Base-by-base conservation (phyloP, 352 stramenopile genomes). In the Phytophthora tubulina region DNA sequence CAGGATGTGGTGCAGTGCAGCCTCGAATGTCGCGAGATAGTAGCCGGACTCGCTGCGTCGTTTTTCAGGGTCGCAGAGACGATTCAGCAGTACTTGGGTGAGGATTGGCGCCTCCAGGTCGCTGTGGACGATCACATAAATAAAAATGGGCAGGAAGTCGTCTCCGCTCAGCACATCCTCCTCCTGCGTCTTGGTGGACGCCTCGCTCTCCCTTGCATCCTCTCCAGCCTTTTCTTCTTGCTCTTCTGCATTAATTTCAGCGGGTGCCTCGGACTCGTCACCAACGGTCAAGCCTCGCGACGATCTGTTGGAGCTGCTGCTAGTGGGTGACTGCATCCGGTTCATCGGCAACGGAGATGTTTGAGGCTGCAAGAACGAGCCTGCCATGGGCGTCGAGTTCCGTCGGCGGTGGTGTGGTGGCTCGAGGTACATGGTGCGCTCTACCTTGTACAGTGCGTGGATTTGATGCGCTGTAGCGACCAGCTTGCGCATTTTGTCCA, bases 71-170 rank as follows among this genome's bases (percentile, higher is more conserved):
- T 96, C 89, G 57, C 89, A 94, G 31, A 96, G 80, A 30, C 85
- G 86, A 69, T 95, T 94, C 41, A 96, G 72, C 63, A 95, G 78
- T 53, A 93, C 84, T 68, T 95, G 85, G 15, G 88, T 93, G 63
- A 94, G 81, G 67, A 96, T 93, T 2, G 89, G 89, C 32, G 87
- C 70, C 44, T 82, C 75, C 36, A 96, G 71, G 21, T 93, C 79
- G 65, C 83, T 91, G 72, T 95, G 87, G 38, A 96, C 87, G 69
- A 96, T 91, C 67, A 96, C 87, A 78, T 95, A 95, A 78, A 96
- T 92, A 81, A 96, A 94, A 73, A 96, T 95, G 48, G 87, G 87
- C 71, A 96, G 67, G 63, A 96, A 94, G 71, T 95, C 88, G 76
- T 95, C 89, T 38, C 87, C 89, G 52, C 86, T 95, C 41, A 96